Evolutionary conservation across 306 rosid genomes (phyloP).

Genomic region (Prunus persica): DNA sequence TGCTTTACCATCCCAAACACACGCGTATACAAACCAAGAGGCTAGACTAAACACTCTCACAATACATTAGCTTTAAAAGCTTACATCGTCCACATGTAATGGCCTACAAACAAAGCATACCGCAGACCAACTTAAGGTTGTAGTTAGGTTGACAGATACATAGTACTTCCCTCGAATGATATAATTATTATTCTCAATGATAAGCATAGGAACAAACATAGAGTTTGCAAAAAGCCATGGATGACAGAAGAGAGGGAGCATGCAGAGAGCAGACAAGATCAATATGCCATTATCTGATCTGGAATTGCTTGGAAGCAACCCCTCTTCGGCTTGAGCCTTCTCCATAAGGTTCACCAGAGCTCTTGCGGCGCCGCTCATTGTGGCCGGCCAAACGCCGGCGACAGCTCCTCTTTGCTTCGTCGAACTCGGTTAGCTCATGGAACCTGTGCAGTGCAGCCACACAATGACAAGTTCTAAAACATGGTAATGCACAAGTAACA

Average conservation of each 20-base stretch:
- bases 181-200: not conserved
- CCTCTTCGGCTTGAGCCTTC: constrained; percentile 46
- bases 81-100: not conserved
- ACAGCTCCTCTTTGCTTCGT: constrained; percentile 90
- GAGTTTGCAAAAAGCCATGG: constrained; percentile 5
- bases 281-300: constrained; percentile 34
- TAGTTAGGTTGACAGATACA: not conserved
- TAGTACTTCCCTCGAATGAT: constrained; percentile 1
- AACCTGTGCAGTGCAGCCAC: constrained; percentile 41
- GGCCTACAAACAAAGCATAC: not conserved
- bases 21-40: not conserved
- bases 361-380: constrained; percentile 79
- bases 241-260: constrained; percentile 91
- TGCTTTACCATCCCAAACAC: too few relatives aligned
- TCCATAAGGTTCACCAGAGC: constrained; percentile 37
- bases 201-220: not conserved
- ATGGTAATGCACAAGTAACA: not conserved
- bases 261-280: not conserved
- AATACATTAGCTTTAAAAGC: not conserved
- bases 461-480: not conserved
- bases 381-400: constrained; percentile 81
- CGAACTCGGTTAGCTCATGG: constrained; percentile 80
- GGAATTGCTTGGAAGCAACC: constrained; percentile 44
- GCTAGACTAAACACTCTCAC: not conserved
- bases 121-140: not conserved